Conservation (phyloP, 2,329 filamentous ascomycete species). For the Cryphonectria naterciae region DNA sequence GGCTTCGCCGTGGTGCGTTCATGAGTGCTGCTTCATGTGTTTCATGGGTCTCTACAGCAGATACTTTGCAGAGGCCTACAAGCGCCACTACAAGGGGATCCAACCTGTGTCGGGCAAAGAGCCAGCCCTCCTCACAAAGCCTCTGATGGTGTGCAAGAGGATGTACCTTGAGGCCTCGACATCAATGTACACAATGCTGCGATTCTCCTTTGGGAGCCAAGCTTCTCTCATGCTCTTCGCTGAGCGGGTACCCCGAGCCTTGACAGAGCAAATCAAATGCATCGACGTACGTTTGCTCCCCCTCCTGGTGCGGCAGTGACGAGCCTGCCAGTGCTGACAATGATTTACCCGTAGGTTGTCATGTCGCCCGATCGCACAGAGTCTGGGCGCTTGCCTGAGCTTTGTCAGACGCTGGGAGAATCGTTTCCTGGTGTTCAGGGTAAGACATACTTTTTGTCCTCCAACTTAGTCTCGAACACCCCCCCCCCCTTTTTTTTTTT, state of each 20-base stretch:
- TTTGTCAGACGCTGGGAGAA: not conserved
- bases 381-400: not conserved
- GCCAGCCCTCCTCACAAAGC: not conserved
- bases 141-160: slow-evolving; percentile 16
- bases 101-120: no score
- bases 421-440: slow-evolving; percentile 10
- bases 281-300: slow-evolving; percentile 1
- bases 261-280: slow-evolving; percentile 1
- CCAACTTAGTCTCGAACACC: no score
- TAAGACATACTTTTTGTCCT: not conserved
- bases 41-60: not conserved
- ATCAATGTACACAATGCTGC: slow-evolving; percentile 12
- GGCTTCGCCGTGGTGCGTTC: slow-evolving; percentile 12
- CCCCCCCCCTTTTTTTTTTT: no score
- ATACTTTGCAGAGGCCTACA: not conserved
- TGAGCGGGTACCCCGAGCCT: not conserved
- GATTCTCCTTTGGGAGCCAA: slow-evolving; percentile 10
- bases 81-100: not conserved
- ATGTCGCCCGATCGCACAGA: not conserved
- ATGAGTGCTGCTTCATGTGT: slow-evolving; percentile 6
- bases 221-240: not conserved
- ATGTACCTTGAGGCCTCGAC: slow-evolving; percentile 15
- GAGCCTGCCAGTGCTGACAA: not conserved
- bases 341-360: not conserved
- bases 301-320: not conserved